Percentiles rank a stretch among this genome's conserved stretches.
phyloP scores from a whole-genome alignment of 2,329 filamentous ascomycete species.

The Curvularia sp. region DNA sequence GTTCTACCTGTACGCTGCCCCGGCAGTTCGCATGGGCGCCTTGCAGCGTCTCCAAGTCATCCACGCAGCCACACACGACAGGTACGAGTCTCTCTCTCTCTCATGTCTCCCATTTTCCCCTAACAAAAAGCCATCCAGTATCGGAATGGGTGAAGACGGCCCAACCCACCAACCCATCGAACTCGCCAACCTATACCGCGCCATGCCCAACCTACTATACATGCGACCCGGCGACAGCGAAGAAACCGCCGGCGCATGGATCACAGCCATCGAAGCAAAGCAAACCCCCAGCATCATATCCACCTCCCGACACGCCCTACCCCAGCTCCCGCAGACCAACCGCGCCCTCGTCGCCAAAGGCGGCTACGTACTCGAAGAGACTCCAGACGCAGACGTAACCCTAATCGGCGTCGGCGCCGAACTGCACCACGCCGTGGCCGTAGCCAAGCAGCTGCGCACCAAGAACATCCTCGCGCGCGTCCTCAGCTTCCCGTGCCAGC shows the following conservation, averaged over 20 bases:
- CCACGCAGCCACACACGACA: slow-evolving; percentile 67
- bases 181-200: slow-evolving; percentile 63
- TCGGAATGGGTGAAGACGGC: slow-evolving; percentile 64
- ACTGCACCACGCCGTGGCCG: slow-evolving; percentile 56
- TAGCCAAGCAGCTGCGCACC: slow-evolving; percentile 51
- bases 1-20: slow-evolving; percentile 67
- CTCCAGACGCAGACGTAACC: slow-evolving; percentile 54
- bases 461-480: slow-evolving; percentile 56
- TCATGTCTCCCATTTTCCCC: neutral
- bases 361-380: slow-evolving; percentile 58
- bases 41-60: slow-evolving; percentile 64
- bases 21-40: slow-evolving; percentile 67
- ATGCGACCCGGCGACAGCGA: slow-evolving; percentile 67
- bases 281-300: slow-evolving; percentile 58
- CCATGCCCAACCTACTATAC: slow-evolving; percentile 69
- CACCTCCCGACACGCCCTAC: slow-evolving; percentile 55
- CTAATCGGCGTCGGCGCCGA: slow-evolving; percentile 56
- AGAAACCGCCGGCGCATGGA: slow-evolving; percentile 64
- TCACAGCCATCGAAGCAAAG: slow-evolving; percentile 53
- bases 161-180: slow-evolving; percentile 70
- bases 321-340: slow-evolving; percentile 46
- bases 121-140: slow-evolving; percentile 32
- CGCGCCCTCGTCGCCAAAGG: slow-evolving; percentile 55
- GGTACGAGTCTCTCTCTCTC: neutral
- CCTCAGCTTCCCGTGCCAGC: slow-evolving; percentile 60